These are phyloP conservation scores for Mycena rebaudengoi DNA, from an alignment of 768 basidiomycete genomes.

Conservation along the genomic window DNA sequence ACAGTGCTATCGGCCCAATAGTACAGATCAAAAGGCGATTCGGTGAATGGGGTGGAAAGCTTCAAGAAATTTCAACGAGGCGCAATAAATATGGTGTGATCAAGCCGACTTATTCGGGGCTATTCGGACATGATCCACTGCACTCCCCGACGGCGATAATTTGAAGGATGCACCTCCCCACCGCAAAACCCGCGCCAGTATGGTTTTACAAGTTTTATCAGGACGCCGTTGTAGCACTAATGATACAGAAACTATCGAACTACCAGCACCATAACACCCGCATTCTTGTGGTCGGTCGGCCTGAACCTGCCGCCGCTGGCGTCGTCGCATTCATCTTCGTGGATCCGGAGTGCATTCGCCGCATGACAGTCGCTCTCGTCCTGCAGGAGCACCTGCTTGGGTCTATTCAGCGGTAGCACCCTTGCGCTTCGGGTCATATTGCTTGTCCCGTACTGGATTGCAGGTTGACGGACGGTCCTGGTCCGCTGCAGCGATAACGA, in stretches of 20 bases:
- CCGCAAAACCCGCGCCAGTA: too few relatives aligned
- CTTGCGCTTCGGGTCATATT: constrained; percentile 84
- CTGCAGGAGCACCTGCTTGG: constrained; percentile 90
- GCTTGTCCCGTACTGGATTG: constrained; percentile 56
- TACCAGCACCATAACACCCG: constrained; percentile 79
- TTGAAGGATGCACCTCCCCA: too few relatives aligned
- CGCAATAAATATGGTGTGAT: too few relatives aligned
- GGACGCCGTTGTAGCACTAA: constrained; percentile 86
- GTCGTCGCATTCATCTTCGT: constrained; percentile 74
- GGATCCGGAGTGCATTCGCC: constrained; percentile 98
- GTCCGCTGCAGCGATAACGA: constrained; percentile 78
- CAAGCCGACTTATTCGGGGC: too few relatives aligned
- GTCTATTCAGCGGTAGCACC: constrained; percentile 80
- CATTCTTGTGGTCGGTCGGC: constrained; percentile 84
- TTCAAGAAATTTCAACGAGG: too few relatives aligned
- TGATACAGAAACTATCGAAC: constrained; percentile 91
- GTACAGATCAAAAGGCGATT: constrained; percentile 53
- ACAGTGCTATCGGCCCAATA: constrained; percentile 11
- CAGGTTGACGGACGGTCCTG: constrained; percentile 82
- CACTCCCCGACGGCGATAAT: too few relatives aligned
- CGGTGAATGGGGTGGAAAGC: too few relatives aligned
- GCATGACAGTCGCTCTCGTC: constrained; percentile 85
- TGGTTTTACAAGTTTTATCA: too few relatives aligned
- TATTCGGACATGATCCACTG: too few relatives aligned
- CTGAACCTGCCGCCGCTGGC: too few relatives aligned